Conservation (phyloP, 164 flowering plant species). For the Protea cynaroides region DNA sequence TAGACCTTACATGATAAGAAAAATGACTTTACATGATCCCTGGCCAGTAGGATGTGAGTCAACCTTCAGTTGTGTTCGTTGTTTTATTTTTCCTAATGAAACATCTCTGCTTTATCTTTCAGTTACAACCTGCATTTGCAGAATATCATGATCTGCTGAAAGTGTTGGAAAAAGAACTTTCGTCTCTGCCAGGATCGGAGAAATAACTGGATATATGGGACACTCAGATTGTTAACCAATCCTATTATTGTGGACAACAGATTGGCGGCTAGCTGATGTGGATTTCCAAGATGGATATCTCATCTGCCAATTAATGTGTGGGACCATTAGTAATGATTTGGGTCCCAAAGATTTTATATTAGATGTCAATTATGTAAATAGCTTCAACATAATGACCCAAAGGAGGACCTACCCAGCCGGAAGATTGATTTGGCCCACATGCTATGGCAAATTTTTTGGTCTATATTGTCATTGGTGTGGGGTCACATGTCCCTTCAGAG, state of each 20-base stretch:
- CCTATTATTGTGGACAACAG: conserved; percentile 1
- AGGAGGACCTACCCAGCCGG: neutral
- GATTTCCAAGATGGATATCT: neutral
- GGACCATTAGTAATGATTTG: neutral
- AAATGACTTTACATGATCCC: neutral
- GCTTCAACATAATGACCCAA: neutral
- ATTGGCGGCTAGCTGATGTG: neutral
- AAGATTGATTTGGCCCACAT: neutral
- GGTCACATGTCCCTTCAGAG: neutral
- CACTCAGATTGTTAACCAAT: neutral
- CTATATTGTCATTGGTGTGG: neutral
- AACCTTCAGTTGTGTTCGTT: neutral
- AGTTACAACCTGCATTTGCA: conserved; percentile 70
- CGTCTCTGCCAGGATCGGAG: conserved; percentile 26
- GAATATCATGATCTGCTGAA: conserved; percentile 76
- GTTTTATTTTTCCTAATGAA: neutral
- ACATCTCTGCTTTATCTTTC: conserved; percentile 10
- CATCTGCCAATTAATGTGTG: neutral
- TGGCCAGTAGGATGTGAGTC: neutral
- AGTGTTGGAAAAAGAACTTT: conserved; percentile 66
- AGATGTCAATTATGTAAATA: conserved; percentile 9
- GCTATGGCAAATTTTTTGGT: no score
- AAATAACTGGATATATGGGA: neutral
- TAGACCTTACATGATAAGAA: neutral
- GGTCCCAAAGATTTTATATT: neutral